phyloP scores from a whole-genome alignment of 1,139 yeast genomes.

The Debaryomycetaceae sp. region DNA sequence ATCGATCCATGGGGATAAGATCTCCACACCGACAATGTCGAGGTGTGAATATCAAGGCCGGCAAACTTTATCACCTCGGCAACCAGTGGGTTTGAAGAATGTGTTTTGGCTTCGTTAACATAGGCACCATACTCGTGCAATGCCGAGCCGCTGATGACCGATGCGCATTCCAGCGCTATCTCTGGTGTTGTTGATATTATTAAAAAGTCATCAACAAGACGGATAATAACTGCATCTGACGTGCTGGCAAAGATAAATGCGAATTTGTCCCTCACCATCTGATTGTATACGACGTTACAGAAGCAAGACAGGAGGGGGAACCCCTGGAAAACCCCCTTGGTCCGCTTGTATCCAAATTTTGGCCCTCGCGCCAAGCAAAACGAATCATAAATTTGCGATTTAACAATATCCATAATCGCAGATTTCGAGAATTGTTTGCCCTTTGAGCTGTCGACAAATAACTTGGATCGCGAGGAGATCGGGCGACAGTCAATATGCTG shows the following conservation, averaged over 20 bases:
- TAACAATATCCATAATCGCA: constrained; percentile 14
- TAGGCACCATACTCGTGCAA: constrained; percentile 49
- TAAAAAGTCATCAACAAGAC: constrained; percentile 83
- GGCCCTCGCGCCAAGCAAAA: constrained; percentile 6
- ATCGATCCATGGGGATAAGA: constrained; percentile 5
- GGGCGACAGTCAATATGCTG: not conserved
- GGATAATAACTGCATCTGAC: constrained; percentile 31
- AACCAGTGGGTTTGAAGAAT: constrained; percentile 7
- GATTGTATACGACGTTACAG: constrained; percentile 67
- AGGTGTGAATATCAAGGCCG: constrained; percentile 19
- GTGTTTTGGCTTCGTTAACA: constrained; percentile 48
- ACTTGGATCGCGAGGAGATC: not conserved
- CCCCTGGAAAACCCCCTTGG: constrained; percentile 79
- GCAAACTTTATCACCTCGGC: constrained; percentile 13
- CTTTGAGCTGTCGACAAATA: constrained; percentile 15
- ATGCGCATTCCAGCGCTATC: constrained; percentile 8
- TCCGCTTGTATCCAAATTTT: constrained; percentile 24
- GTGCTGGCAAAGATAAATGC: constrained; percentile 11
- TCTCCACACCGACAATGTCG: constrained; percentile 7
- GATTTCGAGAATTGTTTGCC: constrained; percentile 15
- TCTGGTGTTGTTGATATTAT: constrained; percentile 37
- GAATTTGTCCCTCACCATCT: constrained; percentile 40
- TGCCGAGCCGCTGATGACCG: constrained; percentile 16
- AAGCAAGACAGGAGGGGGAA: constrained; percentile 65
- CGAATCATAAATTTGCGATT: constrained; percentile 17